These are phyloP conservation scores for Chalara sp. DNA, from an alignment of 2,329 filamentous ascomycete genomes.

Conservation along the genomic window DNA sequence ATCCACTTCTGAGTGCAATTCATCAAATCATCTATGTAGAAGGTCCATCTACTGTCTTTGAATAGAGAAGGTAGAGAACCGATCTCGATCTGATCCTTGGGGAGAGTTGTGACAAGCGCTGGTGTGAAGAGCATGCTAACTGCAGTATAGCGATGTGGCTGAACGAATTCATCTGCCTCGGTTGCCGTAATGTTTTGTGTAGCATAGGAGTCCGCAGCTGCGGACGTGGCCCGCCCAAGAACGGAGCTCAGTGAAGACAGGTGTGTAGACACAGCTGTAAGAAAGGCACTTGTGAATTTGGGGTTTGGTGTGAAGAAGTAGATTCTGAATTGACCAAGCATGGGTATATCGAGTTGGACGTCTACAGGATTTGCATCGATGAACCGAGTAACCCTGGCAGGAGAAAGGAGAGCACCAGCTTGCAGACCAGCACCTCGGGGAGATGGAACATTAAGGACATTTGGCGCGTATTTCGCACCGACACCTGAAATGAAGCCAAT, in stretches of 20 bases:
- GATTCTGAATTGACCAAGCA: constrained; percentile 70
- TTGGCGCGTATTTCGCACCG: constrained; percentile 59
- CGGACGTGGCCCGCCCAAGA: constrained; percentile 51
- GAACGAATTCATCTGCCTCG: constrained; percentile 57
- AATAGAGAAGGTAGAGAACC: constrained; percentile 55
- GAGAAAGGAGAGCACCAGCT: constrained; percentile 40
- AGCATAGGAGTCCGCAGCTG: constrained; percentile 55
- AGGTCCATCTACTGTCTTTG: constrained; percentile 61
- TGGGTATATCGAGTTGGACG: constrained; percentile 70
- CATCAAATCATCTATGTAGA: constrained; percentile 64
- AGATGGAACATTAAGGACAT: constrained; percentile 53
- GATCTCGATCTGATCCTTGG: constrained; percentile 58
- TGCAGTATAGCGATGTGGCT: constrained; percentile 61
- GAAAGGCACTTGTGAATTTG: constrained; percentile 46
- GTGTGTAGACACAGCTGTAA: constrained; percentile 50
- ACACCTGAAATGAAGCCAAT: constrained; percentile 69
- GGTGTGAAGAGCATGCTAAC: constrained; percentile 66
- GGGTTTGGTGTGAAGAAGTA: constrained; percentile 65
- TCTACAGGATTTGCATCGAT: constrained; percentile 74
- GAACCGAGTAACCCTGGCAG: constrained; percentile 65
- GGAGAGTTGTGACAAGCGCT: constrained; percentile 58
- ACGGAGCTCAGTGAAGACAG: constrained; percentile 46
- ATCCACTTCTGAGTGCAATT: constrained; percentile 66
- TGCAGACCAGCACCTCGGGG: constrained; percentile 36
- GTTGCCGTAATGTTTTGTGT: constrained; percentile 49